These are phyloP conservation scores for Allomyces javanicus DNA, from an alignment of 192 early-diverging fungal genomes.

Conservation along the genomic window DNA sequence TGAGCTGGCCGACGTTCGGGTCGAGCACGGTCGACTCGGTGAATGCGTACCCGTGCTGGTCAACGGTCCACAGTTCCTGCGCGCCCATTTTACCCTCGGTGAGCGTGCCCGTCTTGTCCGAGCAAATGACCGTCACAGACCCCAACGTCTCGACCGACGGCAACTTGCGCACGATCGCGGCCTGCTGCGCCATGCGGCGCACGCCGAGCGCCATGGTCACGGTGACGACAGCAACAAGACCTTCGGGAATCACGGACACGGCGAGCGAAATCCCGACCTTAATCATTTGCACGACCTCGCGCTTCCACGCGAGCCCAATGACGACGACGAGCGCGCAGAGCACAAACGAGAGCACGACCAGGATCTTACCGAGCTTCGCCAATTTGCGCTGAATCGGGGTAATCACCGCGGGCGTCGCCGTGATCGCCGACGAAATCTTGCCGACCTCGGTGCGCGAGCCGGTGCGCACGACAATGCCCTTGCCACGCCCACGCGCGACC, in stretches of 20 bases:
- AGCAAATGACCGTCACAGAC: conserved; percentile 89
- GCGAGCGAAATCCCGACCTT: conserved; percentile 76
- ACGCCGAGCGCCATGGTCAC: conserved; percentile 95
- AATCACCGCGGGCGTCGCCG: conserved; percentile 17
- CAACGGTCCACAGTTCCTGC: conserved; percentile 58
- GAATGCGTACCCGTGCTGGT: conserved; percentile 47
- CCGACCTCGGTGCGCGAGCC: conserved; percentile 83
- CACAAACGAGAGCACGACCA: conserved; percentile 64
- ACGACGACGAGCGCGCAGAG: conserved; percentile 51
- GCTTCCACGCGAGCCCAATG: conserved; percentile 54
- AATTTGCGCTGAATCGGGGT: conserved; percentile 40
- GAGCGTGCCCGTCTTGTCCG: conserved; percentile 91
- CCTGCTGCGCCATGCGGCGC: conserved; percentile 67
- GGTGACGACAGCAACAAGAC: conserved; percentile 90
- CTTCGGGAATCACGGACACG: conserved; percentile 94
- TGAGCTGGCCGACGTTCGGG: conserved; percentile 29
- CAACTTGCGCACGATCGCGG: conserved; percentile 80
- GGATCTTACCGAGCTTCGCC: conserved; percentile 52
- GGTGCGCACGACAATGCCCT: conserved; percentile 80
- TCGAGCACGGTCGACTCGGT: conserved; percentile 42
- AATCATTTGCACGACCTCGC: conserved; percentile 45
- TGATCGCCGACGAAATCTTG: conserved; percentile 74
- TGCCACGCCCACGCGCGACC: conserved; percentile 72
- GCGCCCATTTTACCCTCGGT: conserved; percentile 97
- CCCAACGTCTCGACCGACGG: conserved; percentile 90